Percentiles rank a stretch among this genome's conserved stretches.
phyloP scores from a whole-genome alignment of 257 asterid species.

The Gentiana macrophylla region DNA sequence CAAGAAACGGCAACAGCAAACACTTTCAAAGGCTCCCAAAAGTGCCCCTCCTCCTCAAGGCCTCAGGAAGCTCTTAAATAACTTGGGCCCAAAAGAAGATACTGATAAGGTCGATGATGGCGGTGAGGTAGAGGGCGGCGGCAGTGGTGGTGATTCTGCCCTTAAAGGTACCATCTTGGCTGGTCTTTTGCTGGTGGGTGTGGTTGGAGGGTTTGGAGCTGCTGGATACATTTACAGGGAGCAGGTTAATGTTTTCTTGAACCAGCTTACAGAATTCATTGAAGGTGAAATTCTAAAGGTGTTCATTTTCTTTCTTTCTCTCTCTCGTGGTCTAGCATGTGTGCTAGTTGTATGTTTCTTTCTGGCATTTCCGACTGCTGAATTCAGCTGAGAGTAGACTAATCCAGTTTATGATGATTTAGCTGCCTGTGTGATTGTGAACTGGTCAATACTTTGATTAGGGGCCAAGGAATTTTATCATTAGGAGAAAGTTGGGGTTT shows the following conservation, averaged over 20 bases:
- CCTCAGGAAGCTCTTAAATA: constrained; percentile 44
- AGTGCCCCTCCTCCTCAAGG: constrained; percentile 67
- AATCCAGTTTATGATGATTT: too few relatives aligned
- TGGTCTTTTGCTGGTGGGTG: constrained; percentile 31
- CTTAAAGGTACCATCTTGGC: constrained; percentile 69
- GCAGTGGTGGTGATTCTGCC: constrained; percentile 34
- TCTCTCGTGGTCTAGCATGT: too few relatives aligned
- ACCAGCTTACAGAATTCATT: constrained; percentile 62
- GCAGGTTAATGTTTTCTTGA: constrained; percentile 78
- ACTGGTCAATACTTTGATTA: too few relatives aligned
- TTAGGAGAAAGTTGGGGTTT: too few relatives aligned
- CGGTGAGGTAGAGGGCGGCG: constrained; percentile 6
- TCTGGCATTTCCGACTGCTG: too few relatives aligned
- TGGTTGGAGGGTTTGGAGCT: constrained; percentile 83
- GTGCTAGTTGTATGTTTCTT: too few relatives aligned
- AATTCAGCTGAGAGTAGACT: too few relatives aligned
- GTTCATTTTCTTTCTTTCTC: too few relatives aligned
- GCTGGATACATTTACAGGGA: constrained; percentile 76
- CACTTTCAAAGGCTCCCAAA: constrained; percentile 45
- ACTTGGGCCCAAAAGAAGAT: constrained; percentile 48
- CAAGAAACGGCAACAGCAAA: constrained; percentile 41
- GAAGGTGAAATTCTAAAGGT: constrained; percentile 36
- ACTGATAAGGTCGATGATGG: constrained; percentile 18
- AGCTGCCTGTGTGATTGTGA: too few relatives aligned
- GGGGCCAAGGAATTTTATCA: too few relatives aligned